These are phyloP conservation scores for Coemansia sp. DNA, from an alignment of 192 early-diverging fungal species.

Conservation along the genomic window DNA sequence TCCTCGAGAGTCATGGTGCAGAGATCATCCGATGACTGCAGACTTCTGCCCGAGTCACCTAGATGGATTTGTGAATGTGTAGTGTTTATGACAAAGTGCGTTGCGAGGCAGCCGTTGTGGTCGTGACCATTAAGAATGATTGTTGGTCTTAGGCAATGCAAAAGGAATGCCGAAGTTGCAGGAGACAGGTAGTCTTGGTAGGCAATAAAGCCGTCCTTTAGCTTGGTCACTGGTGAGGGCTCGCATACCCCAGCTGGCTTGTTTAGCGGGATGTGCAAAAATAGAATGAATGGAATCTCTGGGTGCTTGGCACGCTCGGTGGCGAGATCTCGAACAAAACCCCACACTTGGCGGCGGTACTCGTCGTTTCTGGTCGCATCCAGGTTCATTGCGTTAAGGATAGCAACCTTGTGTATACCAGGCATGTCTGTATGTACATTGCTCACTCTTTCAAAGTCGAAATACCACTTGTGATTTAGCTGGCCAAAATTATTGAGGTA, in stretches of 20 bases:
- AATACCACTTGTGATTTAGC: constrained; percentile 44
- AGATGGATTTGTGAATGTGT: constrained; percentile 10
- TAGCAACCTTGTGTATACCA: constrained; percentile 26
- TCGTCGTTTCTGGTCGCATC: constrained; percentile 38
- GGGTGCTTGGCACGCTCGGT: constrained; percentile 24
- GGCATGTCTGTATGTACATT: background rate
- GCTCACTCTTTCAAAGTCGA: constrained; percentile 8
- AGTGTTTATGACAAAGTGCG: constrained; percentile 22
- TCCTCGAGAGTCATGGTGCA: constrained; percentile 25
- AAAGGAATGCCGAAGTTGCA: constrained; percentile 54
- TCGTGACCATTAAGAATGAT: constrained; percentile 65
- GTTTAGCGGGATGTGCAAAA: constrained; percentile 62
- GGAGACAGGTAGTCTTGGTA: constrained; percentile 63
- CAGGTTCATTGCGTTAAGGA: constrained; percentile 50
- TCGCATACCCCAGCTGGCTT: constrained; percentile 59
- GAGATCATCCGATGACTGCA: constrained; percentile 14
- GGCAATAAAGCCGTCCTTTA: constrained; percentile 49
- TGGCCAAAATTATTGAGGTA: constrained; percentile 58
- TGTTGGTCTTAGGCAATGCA: constrained; percentile 55
- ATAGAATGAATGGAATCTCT: constrained; percentile 51
- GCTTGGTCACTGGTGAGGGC: constrained; percentile 34
- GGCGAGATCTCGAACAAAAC: constrained; percentile 48
- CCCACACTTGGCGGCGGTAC: constrained; percentile 57
- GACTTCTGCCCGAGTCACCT: constrained; percentile 5
- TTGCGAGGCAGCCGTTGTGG: constrained; percentile 59